Base-by-base conservation (phyloP, 1,284 basidiomycete species). In the Moesziomyces aphidis region DNA sequence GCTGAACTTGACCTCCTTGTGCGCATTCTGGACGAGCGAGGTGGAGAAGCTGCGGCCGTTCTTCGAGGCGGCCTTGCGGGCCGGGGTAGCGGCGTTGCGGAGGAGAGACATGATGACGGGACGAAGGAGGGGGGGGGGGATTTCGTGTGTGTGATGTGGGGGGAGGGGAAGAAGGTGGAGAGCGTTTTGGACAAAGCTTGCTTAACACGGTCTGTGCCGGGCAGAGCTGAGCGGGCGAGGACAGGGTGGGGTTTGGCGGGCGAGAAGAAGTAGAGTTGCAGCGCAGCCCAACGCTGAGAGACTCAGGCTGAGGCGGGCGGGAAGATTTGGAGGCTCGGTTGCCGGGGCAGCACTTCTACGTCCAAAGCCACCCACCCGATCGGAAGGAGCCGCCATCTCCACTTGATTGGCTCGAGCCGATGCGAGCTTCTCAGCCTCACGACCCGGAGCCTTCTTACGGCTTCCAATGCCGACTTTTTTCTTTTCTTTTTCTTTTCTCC, bases 1-100 rank as follows among this genome's bases (percentile, higher is more conserved):
- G 84, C 92, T 93, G 87, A 98, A 98, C 88, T 93, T 92, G 86
- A 98, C 93, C 85, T 97, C 94, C 90, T 97, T 95, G 89, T 94
- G 74, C 3, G 67, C 64, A 50, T 75, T 68, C 49, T 47, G 62
- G 59, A 66, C 79, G 53, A 73, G 72, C 55, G 73, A 70, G 60
- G 73, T 78, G 64, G 75, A 76, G 54, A 81, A 66, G 61, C 63
- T 61, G 49, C 73, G 73, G 47, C 68, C 61, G 23, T 73, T 69
- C 49, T 71, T 69, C 55, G 57, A 71, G 48, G 75, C 68, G 56
- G 75, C 63, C 63, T 72, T 68, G 54, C 77, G 61, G 55, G 66
- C 61, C 46, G 72, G 64, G 48, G 72, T 63, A 55, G 71, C 71
- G 54, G 73, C 61, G 60, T 65, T 71, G 55, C 77, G 73, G 43